These are phyloP conservation scores for Microbotryomycetes sp. DNA, from an alignment of 1,284 basidiomycete species.

Conservation along the genomic window DNA sequence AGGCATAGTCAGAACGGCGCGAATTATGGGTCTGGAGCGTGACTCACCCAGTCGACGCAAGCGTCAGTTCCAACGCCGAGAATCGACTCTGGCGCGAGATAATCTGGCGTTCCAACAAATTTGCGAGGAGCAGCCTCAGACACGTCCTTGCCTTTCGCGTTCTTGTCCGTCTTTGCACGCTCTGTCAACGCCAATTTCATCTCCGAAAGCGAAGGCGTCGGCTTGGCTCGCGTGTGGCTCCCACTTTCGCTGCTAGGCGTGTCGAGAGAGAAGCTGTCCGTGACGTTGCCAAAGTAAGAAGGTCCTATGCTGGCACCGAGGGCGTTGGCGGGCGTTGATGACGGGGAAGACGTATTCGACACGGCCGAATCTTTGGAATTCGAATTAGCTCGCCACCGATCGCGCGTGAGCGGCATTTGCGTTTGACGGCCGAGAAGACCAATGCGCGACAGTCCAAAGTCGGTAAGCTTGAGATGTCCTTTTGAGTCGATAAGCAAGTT, in stretches of 20 bases:
- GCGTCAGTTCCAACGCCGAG: constrained; percentile 93
- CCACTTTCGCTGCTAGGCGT: constrained; percentile 60
- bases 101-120: constrained; percentile 45
- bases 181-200: neutral
- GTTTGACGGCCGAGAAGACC: constrained; percentile 95
- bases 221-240: constrained; percentile 1
- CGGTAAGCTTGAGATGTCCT: constrained; percentile 93
- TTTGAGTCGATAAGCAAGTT: constrained; percentile 93
- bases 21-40: neutral
- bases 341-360: constrained; percentile 24
- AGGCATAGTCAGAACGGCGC: constrained; percentile 5
- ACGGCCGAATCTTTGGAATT: constrained; percentile 15
- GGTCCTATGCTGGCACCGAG: constrained; percentile 9
- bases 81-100: constrained; percentile 48
- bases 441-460: constrained; percentile 94
- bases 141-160: too few species aligned
- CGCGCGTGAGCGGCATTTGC: constrained; percentile 53
- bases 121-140: constrained; percentile 2
- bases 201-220: neutral
- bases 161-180: neutral
- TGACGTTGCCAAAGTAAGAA: constrained; percentile 33
- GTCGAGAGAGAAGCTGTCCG: constrained; percentile 31
- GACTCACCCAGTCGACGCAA: constrained; percentile 87
- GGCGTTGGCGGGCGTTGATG: constrained; percentile 19
- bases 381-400: constrained; percentile 33